phyloP scores from a whole-genome alignment of 1,284 basidiomycete genomes.

The Tilletia horrida region DNA sequence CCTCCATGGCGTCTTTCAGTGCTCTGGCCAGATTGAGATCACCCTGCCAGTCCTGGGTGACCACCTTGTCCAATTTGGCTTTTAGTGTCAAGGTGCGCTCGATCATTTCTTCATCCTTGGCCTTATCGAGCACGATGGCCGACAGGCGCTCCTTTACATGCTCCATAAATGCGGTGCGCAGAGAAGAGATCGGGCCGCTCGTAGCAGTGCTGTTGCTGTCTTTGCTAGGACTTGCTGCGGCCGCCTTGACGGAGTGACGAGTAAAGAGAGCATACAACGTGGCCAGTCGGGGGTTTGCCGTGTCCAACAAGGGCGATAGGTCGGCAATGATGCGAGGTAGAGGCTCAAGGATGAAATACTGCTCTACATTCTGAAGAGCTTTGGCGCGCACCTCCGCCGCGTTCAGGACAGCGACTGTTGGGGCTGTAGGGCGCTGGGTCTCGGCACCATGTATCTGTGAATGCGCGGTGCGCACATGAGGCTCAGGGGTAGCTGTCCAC shows the following conservation, averaged over 20 bases:
- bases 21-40: slow-evolving; percentile 55
- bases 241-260: neutral
- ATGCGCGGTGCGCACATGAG: neutral
- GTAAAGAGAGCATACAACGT: neutral
- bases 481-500: neutral
- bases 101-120: slow-evolving; percentile 45
- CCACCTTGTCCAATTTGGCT: slow-evolving; percentile 33
- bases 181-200: slow-evolving; percentile 23
- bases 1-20: slow-evolving; percentile 69
- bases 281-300: too few species aligned
- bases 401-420: neutral
- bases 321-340: neutral
- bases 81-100: slow-evolving; percentile 44
- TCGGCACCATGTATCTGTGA: neutral
- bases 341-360: slow-evolving; percentile 3
- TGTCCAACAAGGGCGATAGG: neutral
- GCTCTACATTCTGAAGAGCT: neutral
- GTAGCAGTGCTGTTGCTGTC: slow-evolving; percentile 27
- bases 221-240: slow-evolving; percentile 30
- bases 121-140: slow-evolving; percentile 40
- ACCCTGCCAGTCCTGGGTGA: slow-evolving; percentile 31
- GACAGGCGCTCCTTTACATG: slow-evolving; percentile 36
- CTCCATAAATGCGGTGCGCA: slow-evolving; percentile 34
- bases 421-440: too few species aligned
- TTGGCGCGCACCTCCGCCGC: neutral